Evolutionary conservation across 2,329 filamentous ascomycete genomes (phyloP).

Genomic region (Fusarium sp.): DNA sequence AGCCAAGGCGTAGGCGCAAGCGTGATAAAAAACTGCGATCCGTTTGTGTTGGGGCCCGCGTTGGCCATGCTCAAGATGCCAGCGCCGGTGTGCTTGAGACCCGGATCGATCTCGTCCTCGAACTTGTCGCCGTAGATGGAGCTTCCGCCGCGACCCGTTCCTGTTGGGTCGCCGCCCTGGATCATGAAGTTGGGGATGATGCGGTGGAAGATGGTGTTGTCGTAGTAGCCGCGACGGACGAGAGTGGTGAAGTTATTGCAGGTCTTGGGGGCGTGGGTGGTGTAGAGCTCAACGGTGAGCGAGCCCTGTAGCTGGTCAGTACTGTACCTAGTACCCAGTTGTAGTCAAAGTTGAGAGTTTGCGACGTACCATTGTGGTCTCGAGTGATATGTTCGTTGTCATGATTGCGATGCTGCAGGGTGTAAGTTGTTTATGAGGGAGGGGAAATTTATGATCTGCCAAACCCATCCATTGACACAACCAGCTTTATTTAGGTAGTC

Average conservation of each 20-base stretch:
- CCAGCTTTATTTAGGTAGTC: neutral
- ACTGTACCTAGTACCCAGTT: neutral
- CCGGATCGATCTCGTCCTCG: constrained; percentile 84
- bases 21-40: constrained; percentile 95
- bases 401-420: constrained; percentile 55
- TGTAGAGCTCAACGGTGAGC: constrained; percentile 91
- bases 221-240: constrained; percentile 85
- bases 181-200: constrained; percentile 98
- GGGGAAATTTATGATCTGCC: neutral
- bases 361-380: constrained; percentile 80
- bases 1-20: constrained; percentile 95
- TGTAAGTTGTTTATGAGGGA: constrained; percentile 16
- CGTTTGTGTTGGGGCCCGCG: constrained; percentile 90
- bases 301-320: constrained; percentile 67
- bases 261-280: constrained; percentile 84
- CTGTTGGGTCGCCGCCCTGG: constrained; percentile 93
- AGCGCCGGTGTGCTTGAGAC: constrained; percentile 89
- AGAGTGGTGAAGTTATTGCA: constrained; percentile 90
- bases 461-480: neutral
- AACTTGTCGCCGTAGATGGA: constrained; percentile 96
- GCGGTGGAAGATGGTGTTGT: constrained; percentile 87
- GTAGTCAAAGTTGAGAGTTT: neutral
- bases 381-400: constrained; percentile 81
- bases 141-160: constrained; percentile 86
- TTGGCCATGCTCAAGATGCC: constrained; percentile 98